A percentile compares a stretch with the other conserved stretches of the same genome.
phyloP scores from a whole-genome alignment of 2,329 filamentous ascomycete species.

The Fusarium proliferatum region DNA sequence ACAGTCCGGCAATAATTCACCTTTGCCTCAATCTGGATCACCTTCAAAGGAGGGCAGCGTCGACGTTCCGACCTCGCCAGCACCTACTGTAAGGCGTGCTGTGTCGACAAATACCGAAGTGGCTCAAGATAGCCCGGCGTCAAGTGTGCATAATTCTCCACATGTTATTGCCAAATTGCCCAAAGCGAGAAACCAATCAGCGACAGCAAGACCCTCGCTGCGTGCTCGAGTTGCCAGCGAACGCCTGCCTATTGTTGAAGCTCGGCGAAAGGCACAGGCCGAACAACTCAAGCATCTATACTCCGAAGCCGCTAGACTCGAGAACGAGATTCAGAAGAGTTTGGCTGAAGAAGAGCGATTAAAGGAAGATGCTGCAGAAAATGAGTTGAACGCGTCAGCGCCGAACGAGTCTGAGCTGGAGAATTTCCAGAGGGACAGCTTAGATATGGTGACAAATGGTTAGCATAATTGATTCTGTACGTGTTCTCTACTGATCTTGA shows the following conservation, averaged over 20 bases:
- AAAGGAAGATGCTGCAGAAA: conserved; percentile 42
- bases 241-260: conserved; percentile 52
- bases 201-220: conserved; percentile 33
- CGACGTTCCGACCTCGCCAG: conserved; percentile 19
- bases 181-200: conserved; percentile 25
- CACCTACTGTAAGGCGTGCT: neutral
- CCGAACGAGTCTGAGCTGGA: conserved; percentile 34
- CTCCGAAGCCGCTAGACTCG: conserved; percentile 59
- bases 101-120: neutral
- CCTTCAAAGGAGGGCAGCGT: conserved; percentile 44
- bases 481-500: conserved; percentile 20
- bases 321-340: conserved; percentile 60
- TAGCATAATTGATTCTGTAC: neutral
- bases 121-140: neutral
- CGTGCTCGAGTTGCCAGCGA: conserved; percentile 52
- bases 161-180: conserved; percentile 13
- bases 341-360: conserved; percentile 50
- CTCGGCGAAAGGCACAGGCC: conserved; percentile 53
- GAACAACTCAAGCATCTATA: conserved; percentile 59
- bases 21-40: conserved; percentile 41
- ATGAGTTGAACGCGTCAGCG: conserved; percentile 17
- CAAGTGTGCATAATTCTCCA: conserved; percentile 17
- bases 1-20: conserved; percentile 47
- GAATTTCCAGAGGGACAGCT: conserved; percentile 21
- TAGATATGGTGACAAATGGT: neutral